These are phyloP conservation scores for Hansenula lynferdii DNA, from an alignment of 1,139 yeast species.

Conservation along the genomic window DNA sequence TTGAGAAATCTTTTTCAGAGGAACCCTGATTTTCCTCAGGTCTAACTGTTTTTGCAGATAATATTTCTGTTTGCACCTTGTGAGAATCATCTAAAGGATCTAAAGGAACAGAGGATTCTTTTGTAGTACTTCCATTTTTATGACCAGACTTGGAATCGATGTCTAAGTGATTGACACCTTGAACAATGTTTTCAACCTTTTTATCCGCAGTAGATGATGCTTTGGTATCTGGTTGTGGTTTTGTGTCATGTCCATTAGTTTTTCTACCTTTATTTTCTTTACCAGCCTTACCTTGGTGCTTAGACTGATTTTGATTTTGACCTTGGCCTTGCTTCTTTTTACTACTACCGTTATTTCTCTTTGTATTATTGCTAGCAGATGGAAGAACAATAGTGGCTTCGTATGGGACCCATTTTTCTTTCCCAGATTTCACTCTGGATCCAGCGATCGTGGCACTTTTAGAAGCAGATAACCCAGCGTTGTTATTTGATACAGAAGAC, in stretches of 20 bases:
- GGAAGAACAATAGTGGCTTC: conserved; percentile 23
- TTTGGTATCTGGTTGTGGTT: background rate
- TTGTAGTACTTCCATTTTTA: background rate
- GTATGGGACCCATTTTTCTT: conserved; percentile 27
- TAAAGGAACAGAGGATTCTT: background rate
- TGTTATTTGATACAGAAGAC: conserved; percentile 1
- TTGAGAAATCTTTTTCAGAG: no score
- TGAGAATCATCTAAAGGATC: no score
- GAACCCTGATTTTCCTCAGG: background rate
- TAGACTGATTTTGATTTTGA: conserved; percentile 1
- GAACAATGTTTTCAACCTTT: background rate
- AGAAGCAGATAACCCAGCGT: conserved; percentile 1
- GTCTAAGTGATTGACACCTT: background rate
- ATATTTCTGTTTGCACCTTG: no score
- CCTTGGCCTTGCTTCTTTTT: conserved; percentile 2
- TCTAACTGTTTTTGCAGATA: no score
- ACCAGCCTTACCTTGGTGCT: background rate
- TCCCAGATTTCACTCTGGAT: conserved; percentile 18
- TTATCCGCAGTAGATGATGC: background rate
- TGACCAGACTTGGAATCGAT: background rate
- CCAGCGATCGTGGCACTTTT: conserved; percentile 2
- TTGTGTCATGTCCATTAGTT: background rate
- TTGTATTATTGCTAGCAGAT: conserved; percentile 6
- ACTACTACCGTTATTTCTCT: conserved; percentile 2
- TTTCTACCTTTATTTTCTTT: conserved; percentile 1